Evolutionary conservation across 305 asterid genomes (phyloP).

Genomic region (Rubia balearica): DNA sequence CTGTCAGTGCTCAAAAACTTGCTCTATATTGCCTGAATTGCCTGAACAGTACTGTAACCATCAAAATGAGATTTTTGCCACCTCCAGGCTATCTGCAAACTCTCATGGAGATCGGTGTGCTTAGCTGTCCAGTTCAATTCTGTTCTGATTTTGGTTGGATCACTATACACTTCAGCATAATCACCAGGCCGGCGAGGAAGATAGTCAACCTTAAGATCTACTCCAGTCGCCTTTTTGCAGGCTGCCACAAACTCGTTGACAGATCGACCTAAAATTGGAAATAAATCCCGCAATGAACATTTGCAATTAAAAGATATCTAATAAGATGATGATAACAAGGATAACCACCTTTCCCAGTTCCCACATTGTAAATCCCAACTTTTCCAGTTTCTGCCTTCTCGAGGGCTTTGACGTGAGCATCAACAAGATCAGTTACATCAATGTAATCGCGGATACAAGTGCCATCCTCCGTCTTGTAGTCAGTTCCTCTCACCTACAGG

Average conservation of each 20-base stretch:
- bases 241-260: conserved; percentile 94
- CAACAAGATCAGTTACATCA: conserved; percentile 83
- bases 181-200: conserved; percentile 94
- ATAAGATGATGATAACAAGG: not conserved
- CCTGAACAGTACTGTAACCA: conserved; percentile 44
- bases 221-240: conserved; percentile 83
- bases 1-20: conserved; percentile 1
- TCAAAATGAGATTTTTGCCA: conserved; percentile 81
- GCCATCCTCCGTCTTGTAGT: conserved; percentile 73
- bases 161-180: conserved; percentile 86
- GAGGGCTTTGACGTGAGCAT: conserved; percentile 88
- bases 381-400: conserved; percentile 62
- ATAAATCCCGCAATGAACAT: not conserved
- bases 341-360: conserved; percentile 67
- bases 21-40: conserved; percentile 28
- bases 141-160: conserved; percentile 57
- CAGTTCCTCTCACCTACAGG: conserved; percentile 80
- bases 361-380: conserved; percentile 78
- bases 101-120: conserved; percentile 56
- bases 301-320: not conserved
- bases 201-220: conserved; percentile 62
- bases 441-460: conserved; percentile 87
- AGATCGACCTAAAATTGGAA: conserved; percentile 58
- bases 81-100: conserved; percentile 81
- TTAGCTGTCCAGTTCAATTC: conserved; percentile 87